These are phyloP conservation scores for Diutina sp. DNA, from an alignment of 1,139 yeast genomes.

Conservation along the genomic window DNA sequence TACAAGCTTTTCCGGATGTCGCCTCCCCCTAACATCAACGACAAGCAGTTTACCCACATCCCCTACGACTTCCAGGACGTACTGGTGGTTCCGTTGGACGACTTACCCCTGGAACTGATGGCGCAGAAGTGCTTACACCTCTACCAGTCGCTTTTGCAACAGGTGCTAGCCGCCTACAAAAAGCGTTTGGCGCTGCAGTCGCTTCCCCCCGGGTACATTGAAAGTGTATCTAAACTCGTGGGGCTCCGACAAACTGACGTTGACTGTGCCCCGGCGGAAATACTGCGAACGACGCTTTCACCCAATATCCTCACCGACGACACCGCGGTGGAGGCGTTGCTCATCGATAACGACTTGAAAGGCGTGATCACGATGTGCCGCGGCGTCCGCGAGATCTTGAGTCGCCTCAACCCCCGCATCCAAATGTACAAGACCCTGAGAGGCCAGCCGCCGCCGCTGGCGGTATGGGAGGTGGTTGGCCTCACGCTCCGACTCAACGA, in stretches of 20 bases:
- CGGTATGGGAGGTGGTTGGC: constrained; percentile 31
- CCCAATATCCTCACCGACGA: neutral
- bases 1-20: neutral
- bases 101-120: neutral
- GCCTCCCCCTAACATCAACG: neutral
- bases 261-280: neutral
- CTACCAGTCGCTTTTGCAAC: neutral
- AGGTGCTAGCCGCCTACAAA: neutral
- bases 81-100: neutral
- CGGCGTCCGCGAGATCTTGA: constrained; percentile 12
- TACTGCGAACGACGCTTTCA: neutral
- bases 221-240: neutral
- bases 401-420: constrained; percentile 15
- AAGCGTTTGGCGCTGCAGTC: neutral
- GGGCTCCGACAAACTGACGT: neutral
- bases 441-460: constrained; percentile 32
- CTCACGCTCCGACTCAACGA: constrained; percentile 35
- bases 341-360: constrained; percentile 31
- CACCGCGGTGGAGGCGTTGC: constrained; percentile 13
- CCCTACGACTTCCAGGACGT: constrained; percentile 1
- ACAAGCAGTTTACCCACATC: neutral
- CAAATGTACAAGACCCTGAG: constrained; percentile 13
- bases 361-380: constrained; percentile 16
- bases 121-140: neutral
- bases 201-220: neutral